Conservation (phyloP, 2,329 filamentous ascomycete species). For the Arthrobotrys conoides region DNA sequence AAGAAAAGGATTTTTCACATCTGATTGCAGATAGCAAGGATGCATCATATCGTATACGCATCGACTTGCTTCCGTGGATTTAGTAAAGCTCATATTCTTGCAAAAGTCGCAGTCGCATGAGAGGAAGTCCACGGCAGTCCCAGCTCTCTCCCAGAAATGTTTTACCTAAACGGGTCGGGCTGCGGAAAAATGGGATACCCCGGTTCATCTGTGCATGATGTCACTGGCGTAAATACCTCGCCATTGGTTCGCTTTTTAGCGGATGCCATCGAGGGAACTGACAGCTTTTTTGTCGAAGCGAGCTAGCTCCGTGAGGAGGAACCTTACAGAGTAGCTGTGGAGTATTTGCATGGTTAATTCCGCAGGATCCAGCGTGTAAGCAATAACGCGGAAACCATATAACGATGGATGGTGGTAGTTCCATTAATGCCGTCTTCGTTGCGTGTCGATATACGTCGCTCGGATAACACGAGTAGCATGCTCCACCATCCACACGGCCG, state of each 20-base stretch:
- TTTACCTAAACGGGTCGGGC: conserved; percentile 24
- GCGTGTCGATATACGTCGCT: too few species aligned
- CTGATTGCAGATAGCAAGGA: neutral
- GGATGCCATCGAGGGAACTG: conserved; percentile 48
- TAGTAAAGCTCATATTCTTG: neutral
- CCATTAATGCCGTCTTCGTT: too few species aligned
- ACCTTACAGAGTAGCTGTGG: neutral
- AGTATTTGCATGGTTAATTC: neutral
- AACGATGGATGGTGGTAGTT: too few species aligned
- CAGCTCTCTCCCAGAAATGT: neutral
- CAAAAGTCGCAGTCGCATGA: conserved; percentile 20
- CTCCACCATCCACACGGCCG: too few species aligned
- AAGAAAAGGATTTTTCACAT: neutral
- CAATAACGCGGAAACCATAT: too few species aligned
- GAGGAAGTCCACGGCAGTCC: neutral
- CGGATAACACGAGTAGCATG: too few species aligned
- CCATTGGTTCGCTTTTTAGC: conserved; percentile 60
- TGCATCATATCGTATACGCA: neutral
- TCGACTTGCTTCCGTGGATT: too few species aligned
- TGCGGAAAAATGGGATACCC: conserved; percentile 47
- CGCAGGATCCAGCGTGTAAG: neutral
- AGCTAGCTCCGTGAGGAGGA: conserved; percentile 31
- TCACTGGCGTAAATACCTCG: conserved; percentile 44
- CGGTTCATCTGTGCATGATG: conserved; percentile 53
- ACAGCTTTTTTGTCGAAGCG: conserved; percentile 22